Percentiles rank a stretch among this genome's conserved stretches.
These are phyloP conservation scores for Olyra latifolia DNA, from an alignment of 176 grass and related monocot species.

Conservation along the genomic window DNA sequence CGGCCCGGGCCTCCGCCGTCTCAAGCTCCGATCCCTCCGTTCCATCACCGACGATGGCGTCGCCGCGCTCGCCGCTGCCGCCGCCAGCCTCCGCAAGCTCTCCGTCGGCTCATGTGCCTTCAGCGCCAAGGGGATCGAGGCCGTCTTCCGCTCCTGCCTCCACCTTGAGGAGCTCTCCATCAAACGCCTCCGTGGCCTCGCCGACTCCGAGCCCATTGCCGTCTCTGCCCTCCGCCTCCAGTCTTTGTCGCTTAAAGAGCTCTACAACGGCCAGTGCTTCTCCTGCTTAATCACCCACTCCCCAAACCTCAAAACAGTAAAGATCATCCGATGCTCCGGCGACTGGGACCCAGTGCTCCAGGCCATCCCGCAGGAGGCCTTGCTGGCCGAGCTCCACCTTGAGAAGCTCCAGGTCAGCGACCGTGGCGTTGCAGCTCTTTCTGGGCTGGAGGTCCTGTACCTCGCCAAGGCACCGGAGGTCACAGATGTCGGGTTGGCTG, in stretches of 20 bases:
- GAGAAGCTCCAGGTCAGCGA: slow-evolving; percentile 98
- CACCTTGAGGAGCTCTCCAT: slow-evolving; percentile 76
- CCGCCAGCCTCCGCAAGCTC: slow-evolving; percentile 60
- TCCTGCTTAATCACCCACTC: slow-evolving; percentile 53
- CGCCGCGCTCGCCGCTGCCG: slow-evolving; percentile 41
- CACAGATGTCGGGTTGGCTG: slow-evolving; percentile 62
- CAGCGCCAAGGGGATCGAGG: slow-evolving; percentile 52
- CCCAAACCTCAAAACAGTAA: slow-evolving; percentile 62
- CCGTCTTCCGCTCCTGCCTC: slow-evolving; percentile 50
- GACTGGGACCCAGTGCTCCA: slow-evolving; percentile 77
- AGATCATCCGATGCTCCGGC: slow-evolving; percentile 75
- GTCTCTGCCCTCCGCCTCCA: slow-evolving; percentile 35
- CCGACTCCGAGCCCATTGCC: slow-evolving; percentile 35
- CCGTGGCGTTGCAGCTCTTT: slow-evolving; percentile 52
- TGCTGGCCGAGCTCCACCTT: slow-evolving; percentile 73
- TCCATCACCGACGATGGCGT: slow-evolving; percentile 65
- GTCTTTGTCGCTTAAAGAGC: slow-evolving; percentile 85
- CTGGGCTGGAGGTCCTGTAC: slow-evolving; percentile 66
- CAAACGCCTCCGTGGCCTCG: slow-evolving; percentile 71
- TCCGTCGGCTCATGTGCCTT: slow-evolving; percentile 61
- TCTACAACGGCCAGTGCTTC: slow-evolving; percentile 92
- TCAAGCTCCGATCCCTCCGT: slow-evolving; percentile 65
- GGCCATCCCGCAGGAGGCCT: slow-evolving; percentile 40
- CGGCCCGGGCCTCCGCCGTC: slow-evolving; percentile 51
- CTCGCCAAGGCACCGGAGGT: slow-evolving; percentile 82